Percentiles rank a stretch among this genome's conserved stretches.
Evolutionary conservation across 2,329 filamentous ascomycete species (phyloP).

Genomic region (Metarhizium anisopliae): DNA sequence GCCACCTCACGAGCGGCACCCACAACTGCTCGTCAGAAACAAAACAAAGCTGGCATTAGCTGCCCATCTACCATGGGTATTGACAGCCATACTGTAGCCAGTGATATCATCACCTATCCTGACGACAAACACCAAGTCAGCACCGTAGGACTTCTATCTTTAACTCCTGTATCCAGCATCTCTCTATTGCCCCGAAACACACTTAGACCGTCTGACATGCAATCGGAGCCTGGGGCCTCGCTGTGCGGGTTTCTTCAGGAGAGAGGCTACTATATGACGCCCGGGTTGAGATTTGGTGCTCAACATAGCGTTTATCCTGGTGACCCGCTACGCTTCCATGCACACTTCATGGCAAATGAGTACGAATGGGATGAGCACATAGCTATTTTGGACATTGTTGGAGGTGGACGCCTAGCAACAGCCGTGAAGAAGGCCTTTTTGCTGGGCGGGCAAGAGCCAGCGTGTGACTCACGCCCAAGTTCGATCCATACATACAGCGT

Average conservation of each 20-base stretch:
- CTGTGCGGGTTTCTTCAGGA: constrained; percentile 74
- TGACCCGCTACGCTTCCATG: constrained; percentile 89
- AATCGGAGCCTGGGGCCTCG: constrained; percentile 24
- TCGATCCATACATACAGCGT: constrained; percentile 68
- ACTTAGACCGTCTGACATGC: background rate
- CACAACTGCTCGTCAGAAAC: constrained; percentile 13
- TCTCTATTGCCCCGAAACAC: constrained; percentile 16
- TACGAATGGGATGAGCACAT: constrained; percentile 85
- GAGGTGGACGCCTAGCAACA: constrained; percentile 79
- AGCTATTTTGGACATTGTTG: constrained; percentile 74
- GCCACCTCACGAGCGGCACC: constrained; percentile 26
- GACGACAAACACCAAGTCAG: background rate
- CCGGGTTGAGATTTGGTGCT: constrained; percentile 88
- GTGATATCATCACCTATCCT: background rate
- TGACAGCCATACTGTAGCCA: background rate
- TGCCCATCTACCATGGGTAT: background rate
- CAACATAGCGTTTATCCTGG: constrained; percentile 93
- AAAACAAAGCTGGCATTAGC: background rate
- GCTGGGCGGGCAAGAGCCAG: constrained; percentile 58
- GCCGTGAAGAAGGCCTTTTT: constrained; percentile 95
- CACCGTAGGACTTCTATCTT: background rate
- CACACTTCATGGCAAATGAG: constrained; percentile 82
- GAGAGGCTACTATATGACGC: constrained; percentile 77
- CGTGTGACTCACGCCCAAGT: constrained; percentile 22
- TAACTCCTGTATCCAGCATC: constrained; percentile 26